Evolutionary conservation across 169 alveolate genomes (phyloP).

Genomic region (Cryptosporidium baileyi): DNA sequence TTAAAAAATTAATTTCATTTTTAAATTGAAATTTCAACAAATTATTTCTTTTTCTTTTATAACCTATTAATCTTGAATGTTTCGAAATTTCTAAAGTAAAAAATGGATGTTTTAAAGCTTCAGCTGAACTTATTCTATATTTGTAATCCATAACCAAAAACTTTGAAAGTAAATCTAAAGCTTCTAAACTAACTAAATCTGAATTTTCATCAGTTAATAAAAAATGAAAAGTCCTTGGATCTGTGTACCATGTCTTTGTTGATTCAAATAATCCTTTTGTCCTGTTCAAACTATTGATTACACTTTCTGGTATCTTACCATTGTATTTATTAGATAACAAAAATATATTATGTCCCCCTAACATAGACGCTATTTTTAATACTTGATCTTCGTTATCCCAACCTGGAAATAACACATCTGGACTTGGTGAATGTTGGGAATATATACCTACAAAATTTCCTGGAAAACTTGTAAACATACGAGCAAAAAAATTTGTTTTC

Average conservation of each 20-base stretch:
- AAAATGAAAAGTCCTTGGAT: slow-evolving; percentile 47
- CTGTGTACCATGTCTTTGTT: slow-evolving; percentile 21
- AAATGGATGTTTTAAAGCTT: slow-evolving; percentile 59
- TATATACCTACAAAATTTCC: slow-evolving; percentile 19
- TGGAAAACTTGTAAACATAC: slow-evolving; percentile 8
- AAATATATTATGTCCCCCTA: slow-evolving; percentile 46
- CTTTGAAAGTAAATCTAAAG: slow-evolving; percentile 79
- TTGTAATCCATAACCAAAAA: slow-evolving; percentile 69
- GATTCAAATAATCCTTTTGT: not conserved
- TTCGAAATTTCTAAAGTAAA: not conserved
- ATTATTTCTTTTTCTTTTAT: not conserved
- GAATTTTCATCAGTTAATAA: slow-evolving; percentile 69
- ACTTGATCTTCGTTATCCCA: slow-evolving; percentile 63
- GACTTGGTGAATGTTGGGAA: not conserved
- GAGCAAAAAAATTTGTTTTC: slow-evolving; percentile 11
- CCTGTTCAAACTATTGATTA: not conserved
- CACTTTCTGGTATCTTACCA: slow-evolving; percentile 1
- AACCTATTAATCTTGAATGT: not conserved
- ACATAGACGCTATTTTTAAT: slow-evolving; percentile 40
- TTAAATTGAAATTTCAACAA: no score
- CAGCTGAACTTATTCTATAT: slow-evolving; percentile 17
- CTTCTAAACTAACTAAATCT: slow-evolving; percentile 78
- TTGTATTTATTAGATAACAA: slow-evolving; percentile 8
- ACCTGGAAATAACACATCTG: slow-evolving; percentile 57
- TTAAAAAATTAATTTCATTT: no score